phyloP scores from a whole-genome alignment of 176 grass and related monocot species.

The Pontederia crassipes region DNA sequence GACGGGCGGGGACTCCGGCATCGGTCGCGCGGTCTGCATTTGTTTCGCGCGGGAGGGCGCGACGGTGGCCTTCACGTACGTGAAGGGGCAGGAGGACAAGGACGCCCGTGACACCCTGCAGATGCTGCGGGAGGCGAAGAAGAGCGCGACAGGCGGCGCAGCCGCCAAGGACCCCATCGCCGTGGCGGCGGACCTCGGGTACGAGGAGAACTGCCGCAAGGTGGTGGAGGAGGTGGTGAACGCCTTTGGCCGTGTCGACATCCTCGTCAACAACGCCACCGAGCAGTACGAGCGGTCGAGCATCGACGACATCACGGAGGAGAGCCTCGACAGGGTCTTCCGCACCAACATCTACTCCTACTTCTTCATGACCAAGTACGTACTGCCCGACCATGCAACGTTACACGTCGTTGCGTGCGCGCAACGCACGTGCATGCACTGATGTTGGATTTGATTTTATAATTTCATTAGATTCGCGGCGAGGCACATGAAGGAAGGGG shows the following conservation, averaged over 20 bases:
- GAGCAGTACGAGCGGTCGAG: conserved; percentile 46
- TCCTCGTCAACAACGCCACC: conserved; percentile 67
- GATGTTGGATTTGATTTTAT: too few relatives aligned
- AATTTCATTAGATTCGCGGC: conserved; percentile 25
- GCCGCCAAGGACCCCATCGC: conserved; percentile 39
- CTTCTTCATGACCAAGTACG: conserved; percentile 37
- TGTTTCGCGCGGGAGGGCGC: conserved; percentile 70
- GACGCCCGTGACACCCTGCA: conserved; percentile 55
- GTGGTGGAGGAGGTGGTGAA: conserved; percentile 40
- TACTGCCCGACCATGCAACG: too few relatives aligned
- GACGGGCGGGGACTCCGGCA: conserved; percentile 83
- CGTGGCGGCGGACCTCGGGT: conserved; percentile 52
- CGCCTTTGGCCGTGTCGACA: conserved; percentile 44
- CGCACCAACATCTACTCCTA: conserved; percentile 77
- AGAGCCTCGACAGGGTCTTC: conserved; percentile 58
- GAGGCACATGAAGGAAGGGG: conserved; percentile 27
- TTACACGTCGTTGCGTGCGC: too few relatives aligned
- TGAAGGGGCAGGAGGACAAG: conserved; percentile 46
- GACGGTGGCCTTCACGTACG: conserved; percentile 64
- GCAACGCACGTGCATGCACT: too few relatives aligned
- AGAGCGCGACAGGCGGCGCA: background rate
- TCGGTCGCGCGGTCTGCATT: conserved; percentile 71
- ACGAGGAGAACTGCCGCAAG: conserved; percentile 51
- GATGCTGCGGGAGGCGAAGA: conserved; percentile 36
- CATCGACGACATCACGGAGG: conserved; percentile 42